Evolutionary conservation across 2,329 filamentous ascomycete species (phyloP), one percentile per base, ranked within the genome.

Genomic region (Dichotomopilus funicola): DNA sequence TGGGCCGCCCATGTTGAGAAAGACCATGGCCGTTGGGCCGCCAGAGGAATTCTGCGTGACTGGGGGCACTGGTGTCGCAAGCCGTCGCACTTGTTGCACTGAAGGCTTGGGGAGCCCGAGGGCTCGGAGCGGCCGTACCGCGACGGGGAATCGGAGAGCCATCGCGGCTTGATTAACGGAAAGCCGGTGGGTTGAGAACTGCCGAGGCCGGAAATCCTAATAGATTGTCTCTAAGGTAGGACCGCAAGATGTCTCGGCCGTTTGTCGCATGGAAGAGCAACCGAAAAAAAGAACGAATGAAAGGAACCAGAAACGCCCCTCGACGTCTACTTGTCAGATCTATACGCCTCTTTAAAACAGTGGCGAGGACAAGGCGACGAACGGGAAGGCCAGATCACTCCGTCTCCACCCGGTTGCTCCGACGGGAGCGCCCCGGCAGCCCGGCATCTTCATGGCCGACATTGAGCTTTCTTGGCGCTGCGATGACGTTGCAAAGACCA

Each of bases 1-100:
- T 3, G 94, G 94, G 0, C 94, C 94, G 58, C 94, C 94, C 94
- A 99, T 99, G 73, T 99, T 99, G 75, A 99, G 83, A 68, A 99
- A 96, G 11, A 99, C 94, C 84, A 99, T 97, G 44, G 94, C 94
- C 4, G 94, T 99, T 6, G 91, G 91, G 0, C 92, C 92, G 67
- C 89, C 63, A 43, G 79, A 80, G 10, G 80, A 82, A 78, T 90
- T 80, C 70, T 95, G 89, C 0, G 88, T 91, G 27, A 94, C 89
- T 6, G 89, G 88, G 9, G 88, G 87, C 4, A 82, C 83, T 10
- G 55, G 54, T 33, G 83, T 87, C 35, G 86, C 86, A 63, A 80
- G 72, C 46, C 68, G 70, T 63, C 78, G 71, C 54, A 63, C 75
- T 72, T 72, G 69, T 61, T 71, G 68, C 66, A 50, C 45, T 13